Percentiles rank a stretch among this genome's conserved stretches.
phyloP scores from a whole-genome alignment of 371 early-diverging fungal genomes.

The Scutellospora calospora region DNA sequence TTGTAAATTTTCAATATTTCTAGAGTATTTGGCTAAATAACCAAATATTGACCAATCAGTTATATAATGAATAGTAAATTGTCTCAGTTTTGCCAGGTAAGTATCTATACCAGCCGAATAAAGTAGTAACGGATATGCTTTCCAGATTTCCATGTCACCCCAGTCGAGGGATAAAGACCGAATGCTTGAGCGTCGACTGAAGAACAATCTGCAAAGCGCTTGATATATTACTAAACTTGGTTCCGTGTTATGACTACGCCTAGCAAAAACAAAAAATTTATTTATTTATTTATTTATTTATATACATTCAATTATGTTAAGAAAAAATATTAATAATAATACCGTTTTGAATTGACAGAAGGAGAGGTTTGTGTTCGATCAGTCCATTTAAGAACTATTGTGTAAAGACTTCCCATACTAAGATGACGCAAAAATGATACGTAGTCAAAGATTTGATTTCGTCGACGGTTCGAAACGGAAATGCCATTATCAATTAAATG shows the following conservation, averaged over 20 bases:
- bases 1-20: slow-evolving; percentile 34
- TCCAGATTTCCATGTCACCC: slow-evolving; percentile 36
- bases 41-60: slow-evolving; percentile 40
- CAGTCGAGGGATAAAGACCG: slow-evolving; percentile 36
- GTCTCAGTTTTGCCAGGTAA: not conserved
- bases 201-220: slow-evolving; percentile 29
- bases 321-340: not conserved
- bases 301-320: no score
- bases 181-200: slow-evolving; percentile 18
- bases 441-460: slow-evolving; percentile 26
- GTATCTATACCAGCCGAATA: not conserved
- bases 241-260: not conserved
- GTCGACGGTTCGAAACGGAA: not conserved
- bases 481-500: slow-evolving; percentile 9
- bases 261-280: not conserved
- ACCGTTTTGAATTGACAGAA: slow-evolving; percentile 5
- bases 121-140: slow-evolving; percentile 20
- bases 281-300: not conserved
- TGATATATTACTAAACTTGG: slow-evolving; percentile 10
- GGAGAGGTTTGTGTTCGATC: slow-evolving; percentile 14
- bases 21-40: slow-evolving; percentile 31
- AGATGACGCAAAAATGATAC: not conserved
- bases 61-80: slow-evolving; percentile 32
- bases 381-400: slow-evolving; percentile 30
- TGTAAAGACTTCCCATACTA: slow-evolving; percentile 38